phyloP scores from a whole-genome alignment of 306 rosid genomes.

The Malus sylvestris region DNA sequence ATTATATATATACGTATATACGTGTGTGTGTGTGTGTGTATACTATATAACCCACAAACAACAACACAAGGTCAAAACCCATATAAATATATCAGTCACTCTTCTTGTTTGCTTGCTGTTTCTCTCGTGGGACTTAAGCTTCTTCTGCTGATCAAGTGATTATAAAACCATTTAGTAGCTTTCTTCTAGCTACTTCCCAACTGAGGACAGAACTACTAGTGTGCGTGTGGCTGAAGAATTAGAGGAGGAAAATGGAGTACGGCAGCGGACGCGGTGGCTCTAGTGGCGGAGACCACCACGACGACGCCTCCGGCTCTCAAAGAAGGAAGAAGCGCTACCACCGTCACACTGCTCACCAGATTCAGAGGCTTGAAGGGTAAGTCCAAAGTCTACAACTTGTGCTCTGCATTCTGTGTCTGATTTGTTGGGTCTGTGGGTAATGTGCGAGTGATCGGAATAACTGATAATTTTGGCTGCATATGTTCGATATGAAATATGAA shows the following conservation, averaged over 20 bases:
- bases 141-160: background rate
- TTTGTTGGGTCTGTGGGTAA: background rate
- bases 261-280: slow-evolving; percentile 62
- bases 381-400: background rate
- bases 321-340: slow-evolving; percentile 81
- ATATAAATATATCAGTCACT: background rate
- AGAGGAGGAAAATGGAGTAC: slow-evolving; percentile 47
- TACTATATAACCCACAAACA: background rate
- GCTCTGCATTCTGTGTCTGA: background rate
- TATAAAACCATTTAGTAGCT: background rate
- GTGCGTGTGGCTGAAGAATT: background rate
- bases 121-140: background rate
- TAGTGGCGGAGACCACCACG: slow-evolving; percentile 39
- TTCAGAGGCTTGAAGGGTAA: slow-evolving; percentile 92
- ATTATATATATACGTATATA: background rate
- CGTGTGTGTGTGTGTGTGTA: background rate
- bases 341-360: slow-evolving; percentile 93
- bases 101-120: slow-evolving; percentile 10
- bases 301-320: slow-evolving; percentile 50
- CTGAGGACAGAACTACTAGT: background rate
- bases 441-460: background rate
- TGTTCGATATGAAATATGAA: slow-evolving; percentile 38
- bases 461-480: background rate
- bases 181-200: background rate
- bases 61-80: slow-evolving; percentile 3